Percentiles rank a stretch among this genome's conserved stretches.
phyloP scores from a whole-genome alignment of 2,329 filamentous ascomycete species.

The Ceratocystis destructans region DNA sequence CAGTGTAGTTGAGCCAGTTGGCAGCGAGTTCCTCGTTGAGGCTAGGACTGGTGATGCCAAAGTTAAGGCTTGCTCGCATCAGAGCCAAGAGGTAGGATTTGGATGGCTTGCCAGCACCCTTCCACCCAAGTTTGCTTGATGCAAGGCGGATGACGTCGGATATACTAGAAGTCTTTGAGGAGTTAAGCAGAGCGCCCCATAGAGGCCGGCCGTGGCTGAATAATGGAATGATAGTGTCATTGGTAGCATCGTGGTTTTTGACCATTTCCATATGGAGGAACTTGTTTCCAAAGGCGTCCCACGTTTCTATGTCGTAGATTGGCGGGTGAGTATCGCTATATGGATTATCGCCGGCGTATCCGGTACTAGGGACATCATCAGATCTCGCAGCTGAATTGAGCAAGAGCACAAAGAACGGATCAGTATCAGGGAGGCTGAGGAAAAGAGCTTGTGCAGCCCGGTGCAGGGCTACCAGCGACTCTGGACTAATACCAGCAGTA shows the following conservation, averaged over 20 bases:
- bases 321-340: constrained; percentile 15
- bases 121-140: constrained; percentile 12
- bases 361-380: background rate
- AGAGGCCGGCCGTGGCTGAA: constrained; percentile 16
- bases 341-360: background rate
- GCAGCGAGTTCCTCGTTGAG: constrained; percentile 13
- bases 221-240: background rate
- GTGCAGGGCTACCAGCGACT: constrained; percentile 11
- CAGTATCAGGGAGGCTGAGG: constrained; percentile 1
- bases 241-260: constrained; percentile 7
- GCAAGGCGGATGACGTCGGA: constrained; percentile 15
- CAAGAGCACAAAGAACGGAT: constrained; percentile 15
- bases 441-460: constrained; percentile 17
- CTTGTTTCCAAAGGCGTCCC: constrained; percentile 5
- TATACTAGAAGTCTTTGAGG: constrained; percentile 10
- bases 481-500: constrained; percentile 10
- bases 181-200: constrained; percentile 14
- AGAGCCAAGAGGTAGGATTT: constrained; percentile 13
- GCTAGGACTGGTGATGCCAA: constrained; percentile 3
- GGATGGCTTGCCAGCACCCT: background rate
- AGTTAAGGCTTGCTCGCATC: constrained; percentile 3
- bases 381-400: background rate
- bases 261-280: background rate
- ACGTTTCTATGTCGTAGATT: constrained; percentile 13
- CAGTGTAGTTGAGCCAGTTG: constrained; percentile 16